Percentiles rank a stretch among this genome's conserved stretches.
Conservation (phyloP, 2,329 filamentous ascomycete genomes). For the Sporothrix curviconia region DNA sequence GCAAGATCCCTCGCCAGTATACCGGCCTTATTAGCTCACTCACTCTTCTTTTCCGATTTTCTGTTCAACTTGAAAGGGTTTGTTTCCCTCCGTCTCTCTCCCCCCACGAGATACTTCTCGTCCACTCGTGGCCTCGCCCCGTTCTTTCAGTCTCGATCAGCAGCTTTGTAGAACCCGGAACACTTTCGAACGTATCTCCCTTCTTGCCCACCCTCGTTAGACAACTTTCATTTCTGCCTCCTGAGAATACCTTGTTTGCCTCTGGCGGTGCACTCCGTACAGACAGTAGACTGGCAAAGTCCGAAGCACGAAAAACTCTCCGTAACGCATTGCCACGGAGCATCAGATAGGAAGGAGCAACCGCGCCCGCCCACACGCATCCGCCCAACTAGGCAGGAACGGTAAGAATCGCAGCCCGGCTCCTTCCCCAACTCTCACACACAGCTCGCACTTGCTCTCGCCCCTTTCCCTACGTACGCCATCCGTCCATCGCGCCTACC, state of each 20-base stretch:
- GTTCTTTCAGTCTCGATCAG: too few species aligned
- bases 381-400: slow-evolving; percentile 8
- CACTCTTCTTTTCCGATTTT: too few species aligned
- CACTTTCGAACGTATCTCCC: too few species aligned
- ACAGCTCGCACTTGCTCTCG: neutral
- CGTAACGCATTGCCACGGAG: neutral
- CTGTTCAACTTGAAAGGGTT: neutral
- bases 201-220: neutral
- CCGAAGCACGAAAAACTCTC: neutral
- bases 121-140: neutral
- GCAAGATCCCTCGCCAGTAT: neutral
- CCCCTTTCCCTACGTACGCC: neutral
- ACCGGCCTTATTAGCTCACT: too few species aligned
- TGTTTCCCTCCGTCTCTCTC: neutral
- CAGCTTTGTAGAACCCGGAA: too few species aligned
- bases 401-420: neutral
- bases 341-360: slow-evolving; percentile 1
- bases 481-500: neutral
- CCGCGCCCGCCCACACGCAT: neutral
- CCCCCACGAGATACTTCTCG: neutral
- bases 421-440: neutral
- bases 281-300: too few species aligned
- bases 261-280: too few species aligned
- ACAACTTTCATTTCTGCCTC: neutral
- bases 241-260: too few species aligned